Base-by-base conservation (phyloP, 495 filamentous ascomycete genomes). In the Xylaria curta region DNA sequence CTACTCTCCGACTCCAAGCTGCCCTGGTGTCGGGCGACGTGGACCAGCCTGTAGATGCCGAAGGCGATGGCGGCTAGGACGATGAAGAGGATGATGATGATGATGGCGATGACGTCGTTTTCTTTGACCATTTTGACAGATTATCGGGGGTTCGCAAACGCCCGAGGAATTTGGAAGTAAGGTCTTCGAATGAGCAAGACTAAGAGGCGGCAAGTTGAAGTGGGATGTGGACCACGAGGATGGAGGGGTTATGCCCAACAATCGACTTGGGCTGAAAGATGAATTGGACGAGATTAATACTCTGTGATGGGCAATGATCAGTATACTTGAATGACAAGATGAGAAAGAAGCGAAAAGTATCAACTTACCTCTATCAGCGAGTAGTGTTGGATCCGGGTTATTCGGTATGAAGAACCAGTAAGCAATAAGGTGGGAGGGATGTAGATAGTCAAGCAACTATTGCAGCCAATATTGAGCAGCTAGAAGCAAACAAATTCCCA, bases 61-160 rank as follows among this genome's bases (percentile, higher is more conserved):
- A 91, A 92, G 51, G 87, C 91, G 72, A 91, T 89, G 71, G 89
- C 81, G 53, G 90, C 90, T 33, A 94, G 88, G 58, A 93, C 78
- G 79, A 93, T 79, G 82, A 94, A 94, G 72, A 94, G 87, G 51
- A 93, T 75, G 81, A 94, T 93, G 81, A 94, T 90, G 82, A 94
- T 94, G 79, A 94, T 87, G 42, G 91, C 92, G 81, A 94, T 92
- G 78, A 90, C 87, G 82, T 92, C 87, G 88, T 94, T 94, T 84
- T 89, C 82, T 81, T 92, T 83, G 73, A 90, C 86, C 83, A 84
- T 90, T 21, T 21, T 71, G 69, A 19, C 75, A 72, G 71, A 68
- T 70, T 70, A 64, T 12, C 5, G 36, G 28, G 49, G 33, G 33
- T 53, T 72, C 21, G 33, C 33, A 36, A 36, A 36, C 36, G 53